Conservation (phyloP, 768 basidiomycete species). For the Rhodotorula diobovata region DNA sequence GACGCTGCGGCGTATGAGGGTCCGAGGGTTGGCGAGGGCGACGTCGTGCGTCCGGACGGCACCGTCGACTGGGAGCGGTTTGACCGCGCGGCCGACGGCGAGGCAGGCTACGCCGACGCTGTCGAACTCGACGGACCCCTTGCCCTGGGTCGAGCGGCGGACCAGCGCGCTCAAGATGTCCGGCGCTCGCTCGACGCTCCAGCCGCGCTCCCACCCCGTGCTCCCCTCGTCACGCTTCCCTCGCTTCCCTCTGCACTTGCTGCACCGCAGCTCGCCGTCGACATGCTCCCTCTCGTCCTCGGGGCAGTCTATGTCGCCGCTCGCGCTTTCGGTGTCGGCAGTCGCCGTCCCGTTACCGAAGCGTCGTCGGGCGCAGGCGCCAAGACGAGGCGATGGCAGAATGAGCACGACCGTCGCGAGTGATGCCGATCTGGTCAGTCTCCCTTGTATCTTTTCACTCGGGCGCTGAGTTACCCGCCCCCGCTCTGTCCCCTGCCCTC, state of each 20-base stretch:
- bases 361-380: neutral
- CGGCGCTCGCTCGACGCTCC: neutral
- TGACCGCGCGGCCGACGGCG: neutral
- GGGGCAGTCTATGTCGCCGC: conserved; percentile 1
- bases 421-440: neutral
- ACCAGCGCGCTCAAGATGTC: neutral
- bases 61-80: neutral
- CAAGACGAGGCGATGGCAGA: neutral
- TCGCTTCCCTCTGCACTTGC: neutral
- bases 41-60: neutral
- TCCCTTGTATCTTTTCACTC: no score
- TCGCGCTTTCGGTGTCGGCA: neutral
- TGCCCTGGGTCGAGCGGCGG: neutral
- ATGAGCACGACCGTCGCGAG: neutral
- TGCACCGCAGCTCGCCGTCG: neutral
- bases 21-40: neutral
- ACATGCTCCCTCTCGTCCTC: conserved; percentile 5
- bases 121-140: neutral
- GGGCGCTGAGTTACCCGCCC: neutral
- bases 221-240: neutral
- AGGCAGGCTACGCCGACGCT: neutral
- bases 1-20: neutral
- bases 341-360: neutral
- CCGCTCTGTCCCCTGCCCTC: no score
- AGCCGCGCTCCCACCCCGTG: neutral